These are phyloP conservation scores for Alternaria incomplexa DNA, from an alignment of 2,329 filamentous ascomycete species.

Conservation along the genomic window DNA sequence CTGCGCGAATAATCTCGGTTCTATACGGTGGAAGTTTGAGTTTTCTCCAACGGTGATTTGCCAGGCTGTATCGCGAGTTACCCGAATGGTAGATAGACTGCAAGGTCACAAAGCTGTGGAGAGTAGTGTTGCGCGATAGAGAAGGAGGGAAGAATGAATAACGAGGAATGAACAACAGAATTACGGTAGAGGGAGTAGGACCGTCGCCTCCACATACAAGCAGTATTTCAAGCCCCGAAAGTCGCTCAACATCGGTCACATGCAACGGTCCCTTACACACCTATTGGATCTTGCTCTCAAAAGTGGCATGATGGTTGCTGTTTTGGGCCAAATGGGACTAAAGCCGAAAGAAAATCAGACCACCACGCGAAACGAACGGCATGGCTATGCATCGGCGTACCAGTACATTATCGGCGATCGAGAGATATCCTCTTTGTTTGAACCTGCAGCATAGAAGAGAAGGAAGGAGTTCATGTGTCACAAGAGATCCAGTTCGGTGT, in stretches of 20 bases:
- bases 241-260: constrained; percentile 11
- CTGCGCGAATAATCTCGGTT: no score
- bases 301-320: constrained; percentile 32
- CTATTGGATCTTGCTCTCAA: background rate
- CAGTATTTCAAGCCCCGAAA: background rate
- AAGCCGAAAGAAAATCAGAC: constrained; percentile 24
- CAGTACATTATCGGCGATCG: background rate
- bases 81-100: no score
- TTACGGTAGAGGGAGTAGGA: no score
- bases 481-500: background rate
- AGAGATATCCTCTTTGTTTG: background rate
- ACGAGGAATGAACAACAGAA: no score
- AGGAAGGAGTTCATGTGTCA: background rate
- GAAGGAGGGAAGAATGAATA: no score
- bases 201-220: background rate
- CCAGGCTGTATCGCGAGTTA: no score
- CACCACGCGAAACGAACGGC: constrained; percentile 26
- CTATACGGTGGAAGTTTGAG: no score
- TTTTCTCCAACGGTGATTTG: no score
- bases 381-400: background rate
- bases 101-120: no score
- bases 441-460: background rate
- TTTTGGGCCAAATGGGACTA: constrained; percentile 21
- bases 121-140: no score
- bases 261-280: background rate